Conservation (phyloP, 768 basidiomycete species). For the Suillus discolor region DNA sequence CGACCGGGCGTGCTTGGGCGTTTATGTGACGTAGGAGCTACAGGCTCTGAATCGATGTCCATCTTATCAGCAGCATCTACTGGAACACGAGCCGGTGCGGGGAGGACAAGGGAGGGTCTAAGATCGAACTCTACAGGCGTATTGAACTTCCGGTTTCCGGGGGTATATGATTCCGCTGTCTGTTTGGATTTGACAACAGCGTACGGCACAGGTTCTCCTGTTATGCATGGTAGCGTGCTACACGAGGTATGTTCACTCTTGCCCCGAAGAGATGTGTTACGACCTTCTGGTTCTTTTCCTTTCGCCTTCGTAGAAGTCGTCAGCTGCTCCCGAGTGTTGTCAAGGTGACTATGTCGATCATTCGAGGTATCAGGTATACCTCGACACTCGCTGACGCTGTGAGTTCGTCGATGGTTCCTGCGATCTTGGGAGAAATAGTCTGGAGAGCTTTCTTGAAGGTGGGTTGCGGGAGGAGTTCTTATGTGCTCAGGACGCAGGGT, state of each 20-base stretch:
- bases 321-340: background rate
- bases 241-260: background rate
- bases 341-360: background rate
- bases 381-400: slow-evolving; percentile 5
- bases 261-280: background rate
- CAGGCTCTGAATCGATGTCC: slow-evolving; percentile 12
- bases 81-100: background rate
- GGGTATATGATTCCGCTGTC: background rate
- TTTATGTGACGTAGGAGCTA: slow-evolving; percentile 26
- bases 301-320: background rate
- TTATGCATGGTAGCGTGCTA: background rate
- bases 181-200: background rate
- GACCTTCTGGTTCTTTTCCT: background rate
- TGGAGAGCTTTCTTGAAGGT: slow-evolving; percentile 8
- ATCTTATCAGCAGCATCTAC: slow-evolving; percentile 17
- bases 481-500: slow-evolving; percentile 10
- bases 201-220: background rate
- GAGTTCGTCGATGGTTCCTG: slow-evolving; percentile 10
- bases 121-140: background rate
- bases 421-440: slow-evolving; percentile 11
- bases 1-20: slow-evolving; percentile 15
- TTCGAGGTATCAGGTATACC: background rate
- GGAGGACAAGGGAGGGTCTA: background rate
- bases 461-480: slow-evolving; percentile 6
- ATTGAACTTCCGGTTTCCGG: no score